These are phyloP conservation scores for Coprinopsis sp. DNA, from an alignment of 768 basidiomycete species.

Conservation along the genomic window DNA sequence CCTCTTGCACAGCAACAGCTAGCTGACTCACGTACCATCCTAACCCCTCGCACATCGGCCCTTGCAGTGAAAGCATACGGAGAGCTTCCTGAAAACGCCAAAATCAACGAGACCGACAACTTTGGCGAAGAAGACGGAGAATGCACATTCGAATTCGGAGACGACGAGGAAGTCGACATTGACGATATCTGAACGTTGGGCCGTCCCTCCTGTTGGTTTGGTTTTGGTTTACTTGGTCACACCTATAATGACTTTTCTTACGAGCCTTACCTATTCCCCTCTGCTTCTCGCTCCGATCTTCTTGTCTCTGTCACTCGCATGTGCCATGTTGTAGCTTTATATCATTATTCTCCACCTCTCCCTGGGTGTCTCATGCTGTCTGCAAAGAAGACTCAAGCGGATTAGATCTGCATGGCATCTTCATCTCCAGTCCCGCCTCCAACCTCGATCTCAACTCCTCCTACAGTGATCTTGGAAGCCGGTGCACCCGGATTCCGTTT, in stretches of 20 bases:
- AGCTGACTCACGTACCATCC: background rate
- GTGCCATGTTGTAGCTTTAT: slow-evolving; percentile 7
- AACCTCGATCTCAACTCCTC: background rate
- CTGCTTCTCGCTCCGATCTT: background rate
- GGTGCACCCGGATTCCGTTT: slow-evolving; percentile 2
- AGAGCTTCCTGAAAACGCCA: slow-evolving; percentile 92
- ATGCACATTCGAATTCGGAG: slow-evolving; percentile 86
- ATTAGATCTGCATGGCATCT: slow-evolving; percentile 8
- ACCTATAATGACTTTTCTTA: no score
- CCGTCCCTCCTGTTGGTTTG: background rate
- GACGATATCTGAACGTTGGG: slow-evolving; percentile 64
- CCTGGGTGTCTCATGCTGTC: background rate
- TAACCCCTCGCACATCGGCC: background rate
- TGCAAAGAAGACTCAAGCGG: background rate
- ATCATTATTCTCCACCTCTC: background rate
- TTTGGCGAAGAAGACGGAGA: slow-evolving; percentile 90
- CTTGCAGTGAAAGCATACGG: slow-evolving; percentile 89
- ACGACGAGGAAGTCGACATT: slow-evolving; percentile 85
- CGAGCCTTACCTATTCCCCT: background rate
- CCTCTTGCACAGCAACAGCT: background rate
- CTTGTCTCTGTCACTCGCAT: no score
- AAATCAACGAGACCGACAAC: slow-evolving; percentile 94
- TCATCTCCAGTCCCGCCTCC: background rate
- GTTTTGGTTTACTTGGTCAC: background rate
- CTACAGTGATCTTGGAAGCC: no score